These are phyloP conservation scores for Hygrocybe coccinea DNA, from an alignment of 768 basidiomycete genomes.

Conservation along the genomic window DNA sequence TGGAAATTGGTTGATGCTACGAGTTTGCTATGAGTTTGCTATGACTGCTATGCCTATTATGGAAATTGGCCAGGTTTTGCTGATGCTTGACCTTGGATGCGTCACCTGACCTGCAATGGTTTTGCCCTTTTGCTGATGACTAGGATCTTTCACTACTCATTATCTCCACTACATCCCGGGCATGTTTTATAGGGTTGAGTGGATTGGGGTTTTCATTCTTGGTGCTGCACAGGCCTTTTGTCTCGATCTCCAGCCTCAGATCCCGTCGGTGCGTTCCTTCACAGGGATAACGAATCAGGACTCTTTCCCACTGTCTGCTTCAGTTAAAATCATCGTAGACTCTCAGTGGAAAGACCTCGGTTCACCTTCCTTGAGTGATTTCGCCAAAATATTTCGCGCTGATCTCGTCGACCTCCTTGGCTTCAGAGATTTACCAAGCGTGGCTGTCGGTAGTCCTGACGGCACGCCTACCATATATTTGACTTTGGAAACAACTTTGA, in stretches of 20 bases:
- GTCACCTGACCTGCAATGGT: too few species aligned
- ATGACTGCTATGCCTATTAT: too few species aligned
- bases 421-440: constrained; percentile 20
- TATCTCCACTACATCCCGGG: too few species aligned
- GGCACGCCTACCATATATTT: constrained; percentile 26
- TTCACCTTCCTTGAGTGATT: constrained; percentile 31
- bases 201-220: too few species aligned
- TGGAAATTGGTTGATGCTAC: too few species aligned
- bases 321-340: constrained; percentile 36
- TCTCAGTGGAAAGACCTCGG: constrained; percentile 19
- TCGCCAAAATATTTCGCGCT: constrained; percentile 34
- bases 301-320: constrained; percentile 27
- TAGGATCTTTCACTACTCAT: too few species aligned
- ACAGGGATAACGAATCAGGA: constrained; percentile 13
- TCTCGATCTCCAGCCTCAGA: constrained; percentile 27
- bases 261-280: constrained; percentile 37
- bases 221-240: too few species aligned
- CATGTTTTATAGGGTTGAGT: too few species aligned
- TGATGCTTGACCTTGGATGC: too few species aligned
- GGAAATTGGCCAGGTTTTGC: too few species aligned
- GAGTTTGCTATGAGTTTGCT: too few species aligned
- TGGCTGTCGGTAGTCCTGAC: constrained; percentile 9
- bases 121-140: too few species aligned
- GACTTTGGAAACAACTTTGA: constrained; percentile 22
- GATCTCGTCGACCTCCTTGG: constrained; percentile 32